These are phyloP conservation scores for Myxozyma melibiosi DNA, from an alignment of 805 yeast species.

Conservation along the genomic window DNA sequence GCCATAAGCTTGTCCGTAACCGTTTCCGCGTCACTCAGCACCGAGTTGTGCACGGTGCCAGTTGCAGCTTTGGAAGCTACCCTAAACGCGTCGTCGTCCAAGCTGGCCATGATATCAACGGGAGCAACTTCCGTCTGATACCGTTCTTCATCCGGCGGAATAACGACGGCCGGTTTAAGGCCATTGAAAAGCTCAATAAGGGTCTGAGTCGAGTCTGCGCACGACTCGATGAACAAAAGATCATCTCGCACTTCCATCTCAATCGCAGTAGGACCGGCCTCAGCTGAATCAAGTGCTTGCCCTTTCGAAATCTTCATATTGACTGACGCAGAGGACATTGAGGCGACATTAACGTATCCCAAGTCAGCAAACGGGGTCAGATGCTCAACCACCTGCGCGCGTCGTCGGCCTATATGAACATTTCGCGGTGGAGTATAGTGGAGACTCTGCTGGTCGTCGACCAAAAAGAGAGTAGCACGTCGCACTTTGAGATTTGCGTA, in stretches of 20 bases:
- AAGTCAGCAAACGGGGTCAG: constrained; percentile 45
- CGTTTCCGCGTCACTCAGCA: background rate
- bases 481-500: constrained; percentile 52
- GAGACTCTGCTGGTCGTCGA: constrained; percentile 59
- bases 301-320: constrained; percentile 17
- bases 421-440: constrained; percentile 37
- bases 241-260: constrained; percentile 37
- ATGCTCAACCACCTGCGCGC: constrained; percentile 36
- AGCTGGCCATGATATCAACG: constrained; percentile 48
- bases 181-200: constrained; percentile 68
- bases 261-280: constrained; percentile 22
- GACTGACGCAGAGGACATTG: constrained; percentile 34
- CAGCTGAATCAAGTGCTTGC: constrained; percentile 20
- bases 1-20: background rate
- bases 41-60: background rate
- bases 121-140: constrained; percentile 47
- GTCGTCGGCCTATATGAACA: background rate
- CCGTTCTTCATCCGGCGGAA: constrained; percentile 58
- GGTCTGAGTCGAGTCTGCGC: constrained; percentile 85
- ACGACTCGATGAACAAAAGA: constrained; percentile 43
- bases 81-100: constrained; percentile 46
- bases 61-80: background rate
- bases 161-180: constrained; percentile 66
- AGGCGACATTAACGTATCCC: constrained; percentile 61
- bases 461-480: constrained; percentile 54